Evolutionary conservation across 2,329 filamentous ascomycete species (phyloP), one percentile per base, ranked within the genome.

Genomic region (Diaporthe ilicicola): DNA sequence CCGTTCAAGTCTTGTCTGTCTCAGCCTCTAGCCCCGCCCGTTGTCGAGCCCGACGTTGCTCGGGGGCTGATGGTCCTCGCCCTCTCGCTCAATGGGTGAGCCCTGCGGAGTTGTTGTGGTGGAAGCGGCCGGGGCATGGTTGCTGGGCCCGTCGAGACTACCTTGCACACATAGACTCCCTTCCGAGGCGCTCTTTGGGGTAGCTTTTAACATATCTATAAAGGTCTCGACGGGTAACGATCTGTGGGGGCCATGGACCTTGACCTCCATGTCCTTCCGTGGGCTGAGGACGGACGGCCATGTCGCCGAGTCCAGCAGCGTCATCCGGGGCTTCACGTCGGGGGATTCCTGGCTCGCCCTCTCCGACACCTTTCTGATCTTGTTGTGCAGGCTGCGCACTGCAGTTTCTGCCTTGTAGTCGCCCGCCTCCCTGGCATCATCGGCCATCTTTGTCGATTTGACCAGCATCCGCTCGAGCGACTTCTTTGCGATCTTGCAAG

Each of bases 231-330:
- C 42, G 8, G 66, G 54, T 19, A 59, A 9, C 34, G 29, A 55
- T 29, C 22, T 37, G 29, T 59, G 19, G n/a, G n/a, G n/a, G 22
- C 46, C 66, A 29, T 68, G 29, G 7, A 54, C 34, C n/a, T 50
- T 24, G 53, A 59, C 29, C 13, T 34, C 53, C 53, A 46, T n/a
- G 53, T 56, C 66, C 22, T 29, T 37, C 3, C 42, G 53, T 6
- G 66, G 66, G 42, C 50, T 29, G 32, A 51, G 15, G 24, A 59
- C 66, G 17, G 66, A 53, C 12, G 32, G 34, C 53, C 53, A 50
- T 17, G 66, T 68, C 39, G 39, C 53, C 6, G 66, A 68, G 27
- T 68, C 66, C 44, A 68, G 24, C 22, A 68, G 22, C 1, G 50
- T 59, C 34, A 68, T 59, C 19, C 15, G 39, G 44, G 66, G 32